Conservation (phyloP, 2,329 filamentous ascomycete genomes). For the Niveomyces coronatus region DNA sequence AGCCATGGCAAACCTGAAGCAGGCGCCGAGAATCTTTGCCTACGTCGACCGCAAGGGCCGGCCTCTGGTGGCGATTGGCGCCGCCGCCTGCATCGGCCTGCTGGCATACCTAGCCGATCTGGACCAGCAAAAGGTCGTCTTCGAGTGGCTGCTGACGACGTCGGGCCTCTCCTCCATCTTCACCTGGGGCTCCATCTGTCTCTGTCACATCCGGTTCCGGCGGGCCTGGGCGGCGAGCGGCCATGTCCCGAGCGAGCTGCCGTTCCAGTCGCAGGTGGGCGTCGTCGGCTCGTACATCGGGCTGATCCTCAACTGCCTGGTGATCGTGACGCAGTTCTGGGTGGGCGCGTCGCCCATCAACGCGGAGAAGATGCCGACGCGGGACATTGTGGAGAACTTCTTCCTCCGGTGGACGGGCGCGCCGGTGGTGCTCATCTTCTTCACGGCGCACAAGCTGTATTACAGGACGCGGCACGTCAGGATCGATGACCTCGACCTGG, state of each 20-base stretch:
- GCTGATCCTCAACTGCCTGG: conserved; percentile 58
- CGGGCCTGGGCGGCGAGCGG: conserved; percentile 48
- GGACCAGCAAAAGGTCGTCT: conserved; percentile 45
- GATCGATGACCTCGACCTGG: conserved; percentile 63
- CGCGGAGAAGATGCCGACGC: conserved; percentile 31
- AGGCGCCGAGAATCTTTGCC: conserved; percentile 59
- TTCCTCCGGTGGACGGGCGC: conserved; percentile 57
- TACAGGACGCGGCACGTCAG: conserved; percentile 54
- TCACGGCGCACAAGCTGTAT: conserved; percentile 60
- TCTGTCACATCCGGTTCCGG: conserved; percentile 56
- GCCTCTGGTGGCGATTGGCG: conserved; percentile 54
- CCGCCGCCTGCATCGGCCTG: conserved; percentile 54
- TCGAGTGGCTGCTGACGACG: conserved; percentile 62
- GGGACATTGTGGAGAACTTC: conserved; percentile 46
- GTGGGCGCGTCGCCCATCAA: conserved; percentile 61
- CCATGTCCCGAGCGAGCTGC: conserved; percentile 57
- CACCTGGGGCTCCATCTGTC: conserved; percentile 56
- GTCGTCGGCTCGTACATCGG: conserved; percentile 66
- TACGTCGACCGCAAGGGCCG: conserved; percentile 71
- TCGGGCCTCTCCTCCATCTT: conserved; percentile 61
- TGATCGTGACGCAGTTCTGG: conserved; percentile 73
- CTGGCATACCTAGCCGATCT: conserved; percentile 61
- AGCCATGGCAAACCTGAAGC: conserved; percentile 69
- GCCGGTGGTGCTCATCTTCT: conserved; percentile 53
- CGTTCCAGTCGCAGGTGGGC: conserved; percentile 65